Evolutionary conservation across 306 rosid species (phyloP), one percentile per base, ranked within the genome.

Genomic region (Dryas alaskensis): DNA sequence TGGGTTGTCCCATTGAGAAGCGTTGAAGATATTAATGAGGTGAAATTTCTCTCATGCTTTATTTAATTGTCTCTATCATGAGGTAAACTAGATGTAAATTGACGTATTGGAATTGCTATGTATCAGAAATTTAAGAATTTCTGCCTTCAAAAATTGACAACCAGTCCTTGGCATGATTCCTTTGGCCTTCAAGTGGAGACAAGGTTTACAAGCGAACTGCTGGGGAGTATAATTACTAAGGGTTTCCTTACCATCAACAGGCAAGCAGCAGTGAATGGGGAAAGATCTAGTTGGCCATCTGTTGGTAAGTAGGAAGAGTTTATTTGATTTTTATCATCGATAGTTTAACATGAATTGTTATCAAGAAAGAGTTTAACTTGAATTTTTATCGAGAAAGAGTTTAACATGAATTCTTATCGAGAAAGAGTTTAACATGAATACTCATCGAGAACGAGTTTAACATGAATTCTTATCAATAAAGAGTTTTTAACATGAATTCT

Each of bases 141-240:
- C 83, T 94, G 95, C 83, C 85, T 85, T 79, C 93, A 97, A 76
- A 89, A 87, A 81, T 83, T 94, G 92, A 94, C 86, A 83, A 94
- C 85, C 88, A 89, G 87, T 72, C 99, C 99, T 39, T 94, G 99
- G 99, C 89, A 96, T 39, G 99, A 94, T 76, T 68, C 92, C 55
- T 96, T 92, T 54, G 97, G 99, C 78, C 93, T 94, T 79, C 97
- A 88, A 82, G 92, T 95, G 16, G 99, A 92, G 89, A 89, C 97
- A 45, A 84, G 80, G 79, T 87, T 90, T 79, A 94, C 92, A 76
- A 89, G 86, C 11, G 96, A 94, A 73, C 91, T 68, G 68, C 90
- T 92, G 70, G 96, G 82, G 69, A 92, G 76, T 77, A 82, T 94
- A 61, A 94, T 83, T 81, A 11, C 47, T 0, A 88, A 87, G 78